A percentile compares a stretch with the other conserved stretches of the same genome.
Evolutionary conservation across 345 rosid species (phyloP).

Genomic region (Hibiscus mutabilis): DNA sequence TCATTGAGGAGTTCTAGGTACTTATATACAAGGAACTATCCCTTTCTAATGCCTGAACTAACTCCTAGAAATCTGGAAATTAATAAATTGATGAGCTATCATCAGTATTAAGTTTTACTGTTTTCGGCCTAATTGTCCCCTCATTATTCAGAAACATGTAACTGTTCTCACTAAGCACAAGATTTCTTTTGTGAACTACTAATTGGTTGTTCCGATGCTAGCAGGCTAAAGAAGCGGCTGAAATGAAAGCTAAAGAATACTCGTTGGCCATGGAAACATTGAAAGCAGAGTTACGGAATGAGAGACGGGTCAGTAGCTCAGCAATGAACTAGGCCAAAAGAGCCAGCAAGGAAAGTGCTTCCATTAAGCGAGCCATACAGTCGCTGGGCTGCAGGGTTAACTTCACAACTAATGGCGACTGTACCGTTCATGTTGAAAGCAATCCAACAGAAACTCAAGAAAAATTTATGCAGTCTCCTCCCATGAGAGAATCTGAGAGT

Average conservation of each 20-base stretch:
- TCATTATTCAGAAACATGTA: not conserved
- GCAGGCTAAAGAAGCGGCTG: slow-evolving; percentile 84
- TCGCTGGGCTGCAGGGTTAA: slow-evolving; percentile 86
- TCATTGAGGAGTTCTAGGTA: not conserved
- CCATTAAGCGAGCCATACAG: slow-evolving; percentile 69
- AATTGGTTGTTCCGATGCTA: slow-evolving; percentile 1
- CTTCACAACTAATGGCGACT: slow-evolving; percentile 54
- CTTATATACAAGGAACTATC: not conserved
- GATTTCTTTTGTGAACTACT: not conserved
- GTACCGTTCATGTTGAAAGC: slow-evolving; percentile 48
- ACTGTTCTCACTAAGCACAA: not conserved
- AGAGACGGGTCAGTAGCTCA: slow-evolving; percentile 56
- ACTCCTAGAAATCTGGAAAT: not conserved
- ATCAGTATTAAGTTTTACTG: slow-evolving; percentile 9
- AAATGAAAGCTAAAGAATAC: slow-evolving; percentile 52
- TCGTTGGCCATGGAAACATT: slow-evolving; percentile 41
- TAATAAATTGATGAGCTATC: not conserved
- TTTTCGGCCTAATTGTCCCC: not conserved
- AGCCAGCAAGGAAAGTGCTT: slow-evolving; percentile 61
- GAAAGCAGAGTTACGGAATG: slow-evolving; percentile 51
- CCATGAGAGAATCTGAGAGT: slow-evolving; percentile 28
- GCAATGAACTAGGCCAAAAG: slow-evolving; percentile 57
- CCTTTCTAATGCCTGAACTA: not conserved
- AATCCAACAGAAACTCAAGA: slow-evolving; percentile 25
- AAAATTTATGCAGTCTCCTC: slow-evolving; percentile 18